A percentile compares a stretch with the other conserved stretches of the same genome.
Evolutionary conservation across 208 protist species (phyloP).

Genomic region (Leptomonas seymouri): DNA sequence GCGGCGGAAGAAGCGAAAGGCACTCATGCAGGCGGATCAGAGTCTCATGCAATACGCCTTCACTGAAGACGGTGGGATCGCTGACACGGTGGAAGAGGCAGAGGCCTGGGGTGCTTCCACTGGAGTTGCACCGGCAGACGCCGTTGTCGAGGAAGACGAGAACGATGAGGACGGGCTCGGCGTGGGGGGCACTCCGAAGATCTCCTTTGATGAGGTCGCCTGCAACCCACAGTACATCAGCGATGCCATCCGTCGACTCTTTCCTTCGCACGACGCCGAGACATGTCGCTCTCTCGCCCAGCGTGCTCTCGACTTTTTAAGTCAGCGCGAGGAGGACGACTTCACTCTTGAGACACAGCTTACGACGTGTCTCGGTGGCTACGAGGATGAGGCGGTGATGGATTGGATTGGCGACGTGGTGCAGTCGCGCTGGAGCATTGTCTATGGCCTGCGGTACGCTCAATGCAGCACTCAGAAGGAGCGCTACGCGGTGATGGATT

Average conservation of each 20-base stretch:
- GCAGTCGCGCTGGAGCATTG: slow-evolving; percentile 76
- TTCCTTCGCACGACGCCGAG: slow-evolving; percentile 64
- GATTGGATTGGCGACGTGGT: slow-evolving; percentile 79
- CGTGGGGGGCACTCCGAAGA: slow-evolving; percentile 11
- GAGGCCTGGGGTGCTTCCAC: slow-evolving; percentile 12
- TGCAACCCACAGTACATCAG: slow-evolving; percentile 84
- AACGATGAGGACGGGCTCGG: slow-evolving; percentile 32
- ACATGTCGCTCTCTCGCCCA: slow-evolving; percentile 61
- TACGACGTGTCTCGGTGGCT: slow-evolving; percentile 80
- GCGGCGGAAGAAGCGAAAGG: slow-evolving; percentile 33
- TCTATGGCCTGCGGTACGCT: slow-evolving; percentile 83
- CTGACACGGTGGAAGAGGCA: slow-evolving; percentile 29
- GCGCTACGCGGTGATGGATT: slow-evolving; percentile 75
- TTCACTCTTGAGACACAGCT: slow-evolving; percentile 88
- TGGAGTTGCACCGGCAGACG: neutral
- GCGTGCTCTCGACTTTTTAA: slow-evolving; percentile 70
- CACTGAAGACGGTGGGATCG: slow-evolving; percentile 43
- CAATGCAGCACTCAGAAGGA: slow-evolving; percentile 60
- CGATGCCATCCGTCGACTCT: slow-evolving; percentile 78
- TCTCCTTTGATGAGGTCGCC: slow-evolving; percentile 84
- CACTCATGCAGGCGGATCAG: slow-evolving; percentile 38
- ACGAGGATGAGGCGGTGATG: slow-evolving; percentile 81
- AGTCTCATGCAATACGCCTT: slow-evolving; percentile 69
- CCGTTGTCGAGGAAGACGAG: slow-evolving; percentile 19
- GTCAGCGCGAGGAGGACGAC: slow-evolving; percentile 58